Conservation (phyloP, 352 stramenopile species). For the Globisporangium abappressorium region DNA sequence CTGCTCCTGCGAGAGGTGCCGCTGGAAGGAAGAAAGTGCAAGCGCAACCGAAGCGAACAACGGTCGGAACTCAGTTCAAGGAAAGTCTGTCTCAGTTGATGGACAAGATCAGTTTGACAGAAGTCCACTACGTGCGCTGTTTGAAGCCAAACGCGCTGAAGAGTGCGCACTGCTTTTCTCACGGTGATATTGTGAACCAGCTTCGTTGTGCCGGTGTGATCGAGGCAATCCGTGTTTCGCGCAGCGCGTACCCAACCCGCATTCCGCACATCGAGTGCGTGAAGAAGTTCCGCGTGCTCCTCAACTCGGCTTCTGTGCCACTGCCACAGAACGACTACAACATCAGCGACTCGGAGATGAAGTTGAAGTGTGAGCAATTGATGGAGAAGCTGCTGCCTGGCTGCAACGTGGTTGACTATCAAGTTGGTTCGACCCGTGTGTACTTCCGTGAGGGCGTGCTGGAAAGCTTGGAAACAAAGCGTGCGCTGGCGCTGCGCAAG, state of each 20-base stretch:
- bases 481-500: conserved; percentile 65
- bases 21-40: conserved; percentile 44
- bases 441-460: conserved; percentile 86
- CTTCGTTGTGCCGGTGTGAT: conserved; percentile 83
- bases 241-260: conserved; percentile 81
- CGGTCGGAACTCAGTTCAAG: conserved; percentile 85
- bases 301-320: conserved; percentile 28
- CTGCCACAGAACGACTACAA: conserved; percentile 14
- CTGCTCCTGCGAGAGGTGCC: conserved; percentile 8
- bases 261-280: conserved; percentile 75
- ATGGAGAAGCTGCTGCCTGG: conserved; percentile 64
- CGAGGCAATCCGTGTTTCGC: conserved; percentile 83
- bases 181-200: conserved; percentile 78
- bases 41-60: conserved; percentile 61
- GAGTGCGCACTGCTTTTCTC: conserved; percentile 66
- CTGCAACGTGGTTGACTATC: conserved; percentile 80
- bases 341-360: conserved; percentile 52
- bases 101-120: conserved; percentile 84
- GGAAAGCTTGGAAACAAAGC: conserved; percentile 75
- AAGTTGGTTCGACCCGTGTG: conserved; percentile 80
- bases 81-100: conserved; percentile 79
- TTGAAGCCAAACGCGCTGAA: conserved; percentile 82
- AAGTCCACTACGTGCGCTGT: conserved; percentile 86
- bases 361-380: conserved; percentile 60
- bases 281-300: conserved; percentile 76